Evolutionary conservation across 1,139 yeast genomes (phyloP), one percentile per base, ranked within the genome.

Genomic region (Sugiyamaella novakii): DNA sequence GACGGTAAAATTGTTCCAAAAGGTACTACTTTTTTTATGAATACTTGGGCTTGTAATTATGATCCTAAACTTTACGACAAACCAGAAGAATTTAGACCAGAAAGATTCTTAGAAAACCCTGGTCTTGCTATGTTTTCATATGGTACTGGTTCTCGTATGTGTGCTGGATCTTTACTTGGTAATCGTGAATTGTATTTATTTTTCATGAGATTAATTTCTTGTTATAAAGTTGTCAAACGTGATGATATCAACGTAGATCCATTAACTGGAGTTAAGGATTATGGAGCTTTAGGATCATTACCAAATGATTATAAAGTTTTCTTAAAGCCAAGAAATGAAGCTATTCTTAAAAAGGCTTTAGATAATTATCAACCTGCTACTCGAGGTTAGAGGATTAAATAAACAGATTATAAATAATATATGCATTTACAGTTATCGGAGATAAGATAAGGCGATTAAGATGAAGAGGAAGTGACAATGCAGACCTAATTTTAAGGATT

Each of bases 41-140:
- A 85, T 60, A 76, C 87, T 0, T 82, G 75, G 69, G 81, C 84
- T 0, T 91, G 84, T 1, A 84, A 85, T 60, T 87, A 84, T 63
- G 92, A 85, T 60, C 64, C 67, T 0, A 50, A 51, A 1, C 64
- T 64, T 11, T 84, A 61, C 11, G 36, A 43, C 2, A 59, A 75
- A 29, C 86, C 91, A 0, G 65, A 67, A 59, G 60, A 59, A 21
- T 84, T 83, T 61, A 56, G 65, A 7, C 89, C 91, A 0, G 76
- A 74, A 28, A 62, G 92, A 47, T 84, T 80, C 77, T 62, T 84
- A 22, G 73, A 52, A 54, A 3, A 60, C 62, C 58, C 60, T 3
- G 57, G 63, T 1, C 56, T 68, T 18, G 59, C 60, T 5, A 87
- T 81, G 59, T 73, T 80, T 51, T 68, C 87, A 0, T 84, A 83